Base-by-base conservation (phyloP, 805 yeast species). In the Kuraishia floccosa region DNA sequence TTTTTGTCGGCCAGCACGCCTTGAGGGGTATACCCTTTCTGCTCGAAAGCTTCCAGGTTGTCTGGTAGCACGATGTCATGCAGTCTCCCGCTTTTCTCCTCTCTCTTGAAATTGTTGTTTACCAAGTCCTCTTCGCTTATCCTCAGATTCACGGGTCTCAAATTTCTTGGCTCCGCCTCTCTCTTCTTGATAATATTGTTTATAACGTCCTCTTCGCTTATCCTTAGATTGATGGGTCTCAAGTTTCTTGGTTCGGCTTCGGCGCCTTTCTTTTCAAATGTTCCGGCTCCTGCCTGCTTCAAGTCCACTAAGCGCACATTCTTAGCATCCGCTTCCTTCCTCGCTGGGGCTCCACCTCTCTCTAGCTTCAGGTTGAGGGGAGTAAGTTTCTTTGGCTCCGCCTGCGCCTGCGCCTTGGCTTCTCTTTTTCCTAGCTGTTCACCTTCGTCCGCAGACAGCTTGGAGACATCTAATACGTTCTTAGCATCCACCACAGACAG, bases 1-100 rank as follows among this genome's bases (percentile, higher is more conserved):
- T 30, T 24, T 5, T 30, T 18, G n/a, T 31, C 30, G 10, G 35
- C 41, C n/a, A 25, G 42, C 38, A 7, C 22, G 10, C 15, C 25
- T 7, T 10, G 8, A 13, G n/a, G n/a, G n/a, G n/a, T n/a, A n/a
- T 12, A 13, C 8, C 17, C 28, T 17, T 17, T 6, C n/a, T 16
- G 19, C 16, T 18, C 23, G 17, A 25, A 24, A 9, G 19, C 19
- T 12, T 24, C 28, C n/a, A 17, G 11, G 16, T 17, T 28, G n/a
- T 23, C 24, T 20, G 42, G 29, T 6, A 36, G 28, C 20, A 39
- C 22, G 19, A 22, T 9, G 6, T 37, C 19, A 6, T 17, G 15
- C 29, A 33, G 17, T 13, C 20, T 25, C 15, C 22, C 16, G 8
- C 29, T 21, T 8, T 11, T 17, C 10, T 24, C 23, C 25, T 23